A percentile compares a stretch with the other conserved stretches of the same genome.
phyloP scores from a whole-genome alignment of 2,329 filamentous ascomycete genomes.

The Penicillium sp. region DNA sequence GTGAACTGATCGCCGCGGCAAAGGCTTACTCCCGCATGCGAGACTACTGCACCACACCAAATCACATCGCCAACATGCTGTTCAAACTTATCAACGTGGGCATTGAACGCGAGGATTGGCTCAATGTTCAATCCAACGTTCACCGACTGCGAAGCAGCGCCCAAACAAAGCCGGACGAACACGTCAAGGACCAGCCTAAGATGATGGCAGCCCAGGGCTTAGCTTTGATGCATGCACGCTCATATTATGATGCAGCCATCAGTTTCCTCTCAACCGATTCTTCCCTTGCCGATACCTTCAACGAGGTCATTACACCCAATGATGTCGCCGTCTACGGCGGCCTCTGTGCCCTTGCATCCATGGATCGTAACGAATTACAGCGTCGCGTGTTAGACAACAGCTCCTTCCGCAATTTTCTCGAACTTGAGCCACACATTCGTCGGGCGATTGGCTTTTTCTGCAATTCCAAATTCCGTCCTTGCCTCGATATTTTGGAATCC shows the following conservation, averaged over 20 bases:
- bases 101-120: slow-evolving; percentile 76
- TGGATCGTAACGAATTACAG: slow-evolving; percentile 76
- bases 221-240: slow-evolving; percentile 55
- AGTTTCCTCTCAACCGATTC: slow-evolving; percentile 66
- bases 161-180: slow-evolving; percentile 57
- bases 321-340: slow-evolving; percentile 92
- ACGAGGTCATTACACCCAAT: slow-evolving; percentile 73
- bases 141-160: slow-evolving; percentile 54
- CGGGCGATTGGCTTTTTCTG: slow-evolving; percentile 88
- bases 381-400: slow-evolving; percentile 73
- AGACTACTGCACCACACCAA: slow-evolving; percentile 78
- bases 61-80: slow-evolving; percentile 79
- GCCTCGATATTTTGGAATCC: slow-evolving; percentile 75
- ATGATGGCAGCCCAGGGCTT: slow-evolving; percentile 62
- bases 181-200: slow-evolving; percentile 60
- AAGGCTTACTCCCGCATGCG: slow-evolving; percentile 85
- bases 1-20: slow-evolving; percentile 68
- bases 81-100: slow-evolving; percentile 74
- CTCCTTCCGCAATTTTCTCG: slow-evolving; percentile 80
- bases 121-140: slow-evolving; percentile 62
- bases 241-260: slow-evolving; percentile 66
- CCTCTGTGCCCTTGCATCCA: slow-evolving; percentile 83
- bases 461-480: slow-evolving; percentile 82
- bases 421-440: slow-evolving; percentile 89
- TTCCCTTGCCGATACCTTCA: slow-evolving; percentile 58